Evolutionary conservation across 257 asterid species (phyloP).

Genomic region (Sherardia arvensis): DNA sequence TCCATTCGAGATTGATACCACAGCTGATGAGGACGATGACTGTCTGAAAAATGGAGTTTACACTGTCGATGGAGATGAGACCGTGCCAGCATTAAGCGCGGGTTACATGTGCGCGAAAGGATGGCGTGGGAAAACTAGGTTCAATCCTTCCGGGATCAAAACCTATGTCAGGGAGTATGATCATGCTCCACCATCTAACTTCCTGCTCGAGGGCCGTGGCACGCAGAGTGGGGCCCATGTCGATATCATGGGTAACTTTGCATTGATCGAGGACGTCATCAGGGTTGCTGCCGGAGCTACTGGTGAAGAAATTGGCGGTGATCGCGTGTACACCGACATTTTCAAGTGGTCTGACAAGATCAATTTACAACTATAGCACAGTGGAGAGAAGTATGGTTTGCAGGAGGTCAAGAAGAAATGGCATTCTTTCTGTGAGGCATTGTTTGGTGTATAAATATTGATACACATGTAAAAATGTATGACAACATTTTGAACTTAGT

Average conservation of each 20-base stretch:
- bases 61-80: conserved; percentile 72
- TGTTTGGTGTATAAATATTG: too few relatives aligned
- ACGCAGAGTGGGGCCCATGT: conserved; percentile 85
- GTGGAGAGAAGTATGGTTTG: neutral
- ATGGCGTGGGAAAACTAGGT: conserved; percentile 74
- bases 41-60: conserved; percentile 71
- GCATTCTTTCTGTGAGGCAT: too few relatives aligned
- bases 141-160: conserved; percentile 70
- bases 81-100: conserved; percentile 69
- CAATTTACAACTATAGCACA: neutral
- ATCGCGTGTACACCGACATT: conserved; percentile 52
- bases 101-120: conserved; percentile 70
- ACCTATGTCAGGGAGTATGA: conserved; percentile 55
- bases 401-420: neutral
- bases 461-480: too few relatives aligned
- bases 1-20: conserved; percentile 68
- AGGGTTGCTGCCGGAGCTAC: conserved; percentile 78
- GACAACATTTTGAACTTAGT: too few relatives aligned
- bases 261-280: conserved; percentile 59
- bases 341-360: conserved; percentile 60
- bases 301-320: conserved; percentile 71
- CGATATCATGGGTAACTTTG: conserved; percentile 77
- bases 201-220: conserved; percentile 66
- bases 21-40: conserved; percentile 47
- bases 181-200: conserved; percentile 61